A percentile compares a stretch with the other conserved stretches of the same genome.
Evolutionary conservation across 2,329 filamentous ascomycete species (phyloP).

Genomic region (Diaporthe aspalathi): DNA sequence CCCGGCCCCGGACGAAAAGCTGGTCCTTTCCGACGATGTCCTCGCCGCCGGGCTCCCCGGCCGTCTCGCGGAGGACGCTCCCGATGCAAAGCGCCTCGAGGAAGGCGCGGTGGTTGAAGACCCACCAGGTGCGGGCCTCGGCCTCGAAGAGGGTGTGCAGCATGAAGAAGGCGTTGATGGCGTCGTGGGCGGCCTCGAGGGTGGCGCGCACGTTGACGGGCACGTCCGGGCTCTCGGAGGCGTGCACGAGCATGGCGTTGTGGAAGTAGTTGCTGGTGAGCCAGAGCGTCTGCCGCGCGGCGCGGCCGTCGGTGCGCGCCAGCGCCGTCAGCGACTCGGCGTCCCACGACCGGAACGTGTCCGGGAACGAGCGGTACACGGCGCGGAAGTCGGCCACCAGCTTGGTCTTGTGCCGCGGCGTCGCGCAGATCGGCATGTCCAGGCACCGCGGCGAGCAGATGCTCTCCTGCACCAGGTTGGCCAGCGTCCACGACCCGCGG

Average conservation of each 20-base stretch:
- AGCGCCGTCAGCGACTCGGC: constrained; percentile 68
- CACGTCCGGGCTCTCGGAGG: constrained; percentile 73
- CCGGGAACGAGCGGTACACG: constrained; percentile 79
- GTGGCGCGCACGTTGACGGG: constrained; percentile 75
- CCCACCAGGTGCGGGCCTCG: constrained; percentile 86
- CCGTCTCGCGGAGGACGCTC: constrained; percentile 65
- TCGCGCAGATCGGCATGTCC: constrained; percentile 77
- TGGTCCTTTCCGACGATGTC: constrained; percentile 65
- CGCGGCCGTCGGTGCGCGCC: constrained; percentile 70
- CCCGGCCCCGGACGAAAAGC: constrained; percentile 68
- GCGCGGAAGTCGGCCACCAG: constrained; percentile 76
- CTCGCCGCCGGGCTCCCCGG: constrained; percentile 57
- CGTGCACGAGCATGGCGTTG: constrained; percentile 83
- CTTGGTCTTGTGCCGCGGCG: constrained; percentile 75
- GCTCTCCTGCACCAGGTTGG: constrained; percentile 81
- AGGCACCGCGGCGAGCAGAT: constrained; percentile 81
- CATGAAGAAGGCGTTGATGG: constrained; percentile 79
- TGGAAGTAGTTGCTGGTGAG: constrained; percentile 86
- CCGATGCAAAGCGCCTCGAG: constrained; percentile 79
- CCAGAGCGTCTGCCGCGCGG: constrained; percentile 80
- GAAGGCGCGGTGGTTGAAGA: constrained; percentile 84
- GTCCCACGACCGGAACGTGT: constrained; percentile 77
- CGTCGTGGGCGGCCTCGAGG: constrained; percentile 80
- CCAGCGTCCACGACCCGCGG: constrained; percentile 81
- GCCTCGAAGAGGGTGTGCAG: constrained; percentile 75